A percentile compares a stretch with the other conserved stretches of the same genome.
Conservation (phyloP, 257 asterid genomes). For the Ophiorrhiza pumila region DNA sequence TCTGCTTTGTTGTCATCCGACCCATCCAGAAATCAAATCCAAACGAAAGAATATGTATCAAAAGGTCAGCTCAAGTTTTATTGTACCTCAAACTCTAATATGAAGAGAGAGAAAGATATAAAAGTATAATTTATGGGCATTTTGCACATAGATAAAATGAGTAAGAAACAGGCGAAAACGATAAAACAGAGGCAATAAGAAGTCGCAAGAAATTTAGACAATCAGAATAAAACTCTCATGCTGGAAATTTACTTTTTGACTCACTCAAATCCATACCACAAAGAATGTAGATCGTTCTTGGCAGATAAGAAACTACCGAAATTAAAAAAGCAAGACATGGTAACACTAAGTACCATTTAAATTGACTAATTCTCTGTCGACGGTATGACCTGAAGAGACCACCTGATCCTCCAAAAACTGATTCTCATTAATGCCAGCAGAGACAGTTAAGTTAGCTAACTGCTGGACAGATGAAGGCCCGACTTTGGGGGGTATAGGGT, state of each 20-base stretch:
- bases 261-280: background rate
- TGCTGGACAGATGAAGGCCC: background rate
- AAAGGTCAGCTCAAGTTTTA: background rate
- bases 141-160: background rate
- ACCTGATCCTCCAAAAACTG: background rate
- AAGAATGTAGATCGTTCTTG: background rate
- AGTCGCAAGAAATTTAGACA: background rate
- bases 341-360: constrained; percentile 14
- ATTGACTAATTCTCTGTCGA: background rate
- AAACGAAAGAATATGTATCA: background rate
- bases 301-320: background rate
- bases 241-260: background rate
- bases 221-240: background rate
- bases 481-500: background rate
- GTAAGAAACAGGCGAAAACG: background rate
- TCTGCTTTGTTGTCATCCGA: background rate
- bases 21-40: constrained; percentile 11
- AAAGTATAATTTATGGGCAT: background rate
- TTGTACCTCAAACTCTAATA: background rate
- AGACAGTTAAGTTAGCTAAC: background rate
- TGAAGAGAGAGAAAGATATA: background rate
- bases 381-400: background rate
- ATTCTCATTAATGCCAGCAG: constrained; percentile 9
- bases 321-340: background rate
- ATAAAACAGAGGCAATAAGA: background rate